Evolutionary conservation across 306 rosid genomes (phyloP), one percentile per base, ranked within the genome.

Genomic region (Pachyrhizus erosus): DNA sequence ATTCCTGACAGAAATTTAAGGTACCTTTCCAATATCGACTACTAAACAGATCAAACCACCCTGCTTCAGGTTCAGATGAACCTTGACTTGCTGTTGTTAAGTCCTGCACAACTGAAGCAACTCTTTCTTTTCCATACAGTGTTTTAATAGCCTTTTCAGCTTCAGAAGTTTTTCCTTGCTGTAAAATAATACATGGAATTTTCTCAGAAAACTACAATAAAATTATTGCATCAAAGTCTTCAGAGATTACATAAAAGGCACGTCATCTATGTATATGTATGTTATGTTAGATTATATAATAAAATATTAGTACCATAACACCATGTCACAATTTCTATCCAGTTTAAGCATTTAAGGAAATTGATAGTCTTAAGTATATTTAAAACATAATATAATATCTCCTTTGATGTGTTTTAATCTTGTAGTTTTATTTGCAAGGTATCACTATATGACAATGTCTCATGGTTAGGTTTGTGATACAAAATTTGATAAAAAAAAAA

Each of bases 1-100:
- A 70, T 29, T 62, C 29, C 4, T 0, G 60, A 81, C 46, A 15
- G 81, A 49, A 55, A 31, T 58, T 20, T 31, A 46, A 31, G 42
- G 60, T 90, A 93, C 99, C 96, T 91, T 93, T 96, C 94, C 94
- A 73, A 55, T 96, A 96, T 80, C 99, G 96, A 86, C 91, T 89
- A 80, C 97, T 89, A 80, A 96, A 96, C 85, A 96, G 86, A 89
- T 96, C 99, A 75, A 94, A 83, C 99, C 99, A 96, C 75, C 98
- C 96, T 2, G 99, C 98, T 83, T 96, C 99, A 42, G 98, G 89
- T 85, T 96, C 99, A 62, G 87, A 76, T 49, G 99, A 92, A 82
- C 99, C 97, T 81, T 89, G 92, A 83, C 86, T 84, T 70, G 92
- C 89, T 27, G 92, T 62, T 75, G 61, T 73, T 77, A 96, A 89